Percentiles rank a stretch among this genome's conserved stretches.
phyloP scores from a whole-genome alignment of 805 yeast species.

The Wickerhamiella bombiphila region DNA sequence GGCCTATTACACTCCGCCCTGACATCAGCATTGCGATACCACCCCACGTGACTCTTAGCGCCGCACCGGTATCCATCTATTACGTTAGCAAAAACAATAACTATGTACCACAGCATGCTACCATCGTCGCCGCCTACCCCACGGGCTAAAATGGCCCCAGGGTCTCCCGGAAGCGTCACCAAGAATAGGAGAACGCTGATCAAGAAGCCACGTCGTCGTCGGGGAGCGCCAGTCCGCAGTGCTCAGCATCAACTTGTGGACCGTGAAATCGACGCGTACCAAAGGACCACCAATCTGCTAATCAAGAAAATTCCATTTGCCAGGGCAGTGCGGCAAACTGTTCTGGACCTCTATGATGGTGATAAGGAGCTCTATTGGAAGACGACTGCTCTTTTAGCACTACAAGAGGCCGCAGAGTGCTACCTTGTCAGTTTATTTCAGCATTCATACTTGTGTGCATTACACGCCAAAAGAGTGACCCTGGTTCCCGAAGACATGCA shows the following conservation, averaged over 20 bases:
- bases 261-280: conserved; percentile 96
- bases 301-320: conserved; percentile 96
- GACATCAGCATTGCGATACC: no score
- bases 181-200: no score
- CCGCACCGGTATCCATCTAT: no score
- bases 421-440: conserved; percentile 90
- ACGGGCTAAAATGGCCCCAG: no score
- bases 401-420: conserved; percentile 98
- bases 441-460: conserved; percentile 97
- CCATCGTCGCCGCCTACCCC: no score
- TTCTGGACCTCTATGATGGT: conserved; percentile 55
- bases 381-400: conserved; percentile 92
- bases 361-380: conserved; percentile 83
- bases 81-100: no score
- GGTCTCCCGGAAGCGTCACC: no score
- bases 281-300: conserved; percentile 85
- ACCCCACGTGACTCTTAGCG: no score
- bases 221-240: no score
- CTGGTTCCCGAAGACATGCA: conserved; percentile 97
- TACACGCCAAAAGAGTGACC: conserved; percentile 98
- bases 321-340: conserved; percentile 90
- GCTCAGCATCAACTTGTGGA: conserved; percentile 19
- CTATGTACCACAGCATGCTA: no score
- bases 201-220: no score
- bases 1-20: no score